Evolutionary conservation across 2,329 filamentous ascomycete genomes (phyloP).

Genomic region (Septoria linicola): DNA sequence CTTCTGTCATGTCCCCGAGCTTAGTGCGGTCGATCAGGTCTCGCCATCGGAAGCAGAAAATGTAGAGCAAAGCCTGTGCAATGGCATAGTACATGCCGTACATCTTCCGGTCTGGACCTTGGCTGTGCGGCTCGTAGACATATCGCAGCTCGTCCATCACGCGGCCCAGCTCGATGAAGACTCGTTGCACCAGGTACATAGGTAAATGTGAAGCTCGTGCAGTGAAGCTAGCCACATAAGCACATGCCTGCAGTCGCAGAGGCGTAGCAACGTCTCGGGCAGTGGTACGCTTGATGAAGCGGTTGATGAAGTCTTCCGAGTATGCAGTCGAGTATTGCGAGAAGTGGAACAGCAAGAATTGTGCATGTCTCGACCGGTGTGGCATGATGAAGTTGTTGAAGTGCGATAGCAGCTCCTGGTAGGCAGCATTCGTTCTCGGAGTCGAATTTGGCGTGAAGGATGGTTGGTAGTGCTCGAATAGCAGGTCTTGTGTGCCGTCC

Average conservation of each 20-base stretch:
- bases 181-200: constrained; percentile 71
- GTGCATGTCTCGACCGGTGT: constrained; percentile 86
- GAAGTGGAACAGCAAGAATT: constrained; percentile 96
- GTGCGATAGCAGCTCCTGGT: constrained; percentile 77
- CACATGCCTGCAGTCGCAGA: constrained; percentile 78
- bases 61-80: constrained; percentile 86
- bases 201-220: constrained; percentile 83
- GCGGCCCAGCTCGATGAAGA: constrained; percentile 74
- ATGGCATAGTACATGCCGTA: constrained; percentile 85
- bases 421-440: constrained; percentile 67
- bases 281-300: constrained; percentile 72
- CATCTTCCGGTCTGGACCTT: constrained; percentile 78
- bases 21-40: constrained; percentile 66
- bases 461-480: constrained; percentile 80
- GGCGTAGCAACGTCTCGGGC: constrained; percentile 77
- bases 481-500: constrained; percentile 81
- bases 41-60: constrained; percentile 97
- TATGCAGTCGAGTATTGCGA: constrained; percentile 77
- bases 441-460: constrained; percentile 62
- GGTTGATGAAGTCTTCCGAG: constrained; percentile 80
- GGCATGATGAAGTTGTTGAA: constrained; percentile 87
- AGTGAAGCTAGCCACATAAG: constrained; percentile 92
- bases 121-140: constrained; percentile 70
- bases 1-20: constrained; percentile 46
- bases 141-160: constrained; percentile 75